A percentile compares a stretch with the other conserved stretches of the same genome.
Conservation (phyloP, 2,329 filamentous ascomycete species). For the Juglanconis oblonga region DNA sequence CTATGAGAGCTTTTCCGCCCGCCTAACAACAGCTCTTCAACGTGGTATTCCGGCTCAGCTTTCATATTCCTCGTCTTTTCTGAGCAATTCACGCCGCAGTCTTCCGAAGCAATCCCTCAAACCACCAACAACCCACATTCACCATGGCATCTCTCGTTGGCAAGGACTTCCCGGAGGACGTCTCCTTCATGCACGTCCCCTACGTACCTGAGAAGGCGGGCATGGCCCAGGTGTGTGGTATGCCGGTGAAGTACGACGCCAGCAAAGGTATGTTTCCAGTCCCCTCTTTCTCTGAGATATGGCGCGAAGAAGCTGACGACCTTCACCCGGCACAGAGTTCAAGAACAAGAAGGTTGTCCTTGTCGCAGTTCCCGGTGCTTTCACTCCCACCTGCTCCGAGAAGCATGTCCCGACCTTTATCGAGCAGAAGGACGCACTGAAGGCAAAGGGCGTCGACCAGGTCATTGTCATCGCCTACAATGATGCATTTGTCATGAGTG, state of each 20-base stretch:
- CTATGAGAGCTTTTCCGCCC: neutral
- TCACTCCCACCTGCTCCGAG: slow-evolving; percentile 83
- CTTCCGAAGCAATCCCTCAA: no score
- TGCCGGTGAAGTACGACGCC: slow-evolving; percentile 75
- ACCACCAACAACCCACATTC: neutral
- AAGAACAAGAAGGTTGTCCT: slow-evolving; percentile 55
- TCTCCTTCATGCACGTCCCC: slow-evolving; percentile 81
- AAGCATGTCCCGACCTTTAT: slow-evolving; percentile 81
- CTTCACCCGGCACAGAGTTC: slow-evolving; percentile 40
- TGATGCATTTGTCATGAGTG: slow-evolving; percentile 83
- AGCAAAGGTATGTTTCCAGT: slow-evolving; percentile 55
- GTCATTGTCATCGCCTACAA: slow-evolving; percentile 82
- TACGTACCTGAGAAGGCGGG: slow-evolving; percentile 66
- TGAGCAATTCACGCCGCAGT: no score
- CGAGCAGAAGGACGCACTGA: slow-evolving; percentile 65
- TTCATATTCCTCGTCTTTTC: no score
- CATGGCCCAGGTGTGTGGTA: slow-evolving; percentile 69
- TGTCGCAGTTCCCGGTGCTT: slow-evolving; percentile 65
- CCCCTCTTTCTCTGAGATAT: neutral
- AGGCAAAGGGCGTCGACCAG: slow-evolving; percentile 77
- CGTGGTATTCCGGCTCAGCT: no score
- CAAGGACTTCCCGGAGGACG: slow-evolving; percentile 76
- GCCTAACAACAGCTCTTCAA: no score
- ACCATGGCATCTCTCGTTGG: slow-evolving; percentile 47
- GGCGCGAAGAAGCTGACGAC: neutral